These are phyloP conservation scores for Ceriops zippeliana DNA, from an alignment of 345 rosid genomes.

Conservation along the genomic window DNA sequence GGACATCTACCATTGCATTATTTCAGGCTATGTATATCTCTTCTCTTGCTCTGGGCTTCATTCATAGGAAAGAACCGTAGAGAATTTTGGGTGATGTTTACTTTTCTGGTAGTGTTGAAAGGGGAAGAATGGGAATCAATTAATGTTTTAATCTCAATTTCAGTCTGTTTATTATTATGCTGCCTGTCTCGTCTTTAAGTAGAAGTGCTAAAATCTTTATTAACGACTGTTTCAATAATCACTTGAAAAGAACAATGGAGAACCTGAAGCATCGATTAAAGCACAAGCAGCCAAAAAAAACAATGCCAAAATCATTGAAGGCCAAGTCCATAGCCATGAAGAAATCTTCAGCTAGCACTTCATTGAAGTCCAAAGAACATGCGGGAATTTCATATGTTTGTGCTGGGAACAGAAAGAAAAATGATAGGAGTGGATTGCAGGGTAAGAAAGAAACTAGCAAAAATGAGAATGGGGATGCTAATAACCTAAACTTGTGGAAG, in stretches of 20 bases:
- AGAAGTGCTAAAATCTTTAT: too few species aligned
- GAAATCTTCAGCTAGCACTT: conserved; percentile 30
- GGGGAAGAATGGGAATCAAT: too few species aligned
- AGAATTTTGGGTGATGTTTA: too few species aligned
- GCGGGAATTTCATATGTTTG: conserved; percentile 15
- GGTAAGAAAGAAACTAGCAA: conserved; percentile 15
- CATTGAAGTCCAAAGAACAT: conserved; percentile 26
- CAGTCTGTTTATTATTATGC: too few species aligned
- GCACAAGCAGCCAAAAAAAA: conserved; percentile 31
- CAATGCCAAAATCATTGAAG: conserved; percentile 31
- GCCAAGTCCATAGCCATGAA: conserved; percentile 42
- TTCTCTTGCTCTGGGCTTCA: too few species aligned
- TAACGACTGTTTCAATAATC: neutral
- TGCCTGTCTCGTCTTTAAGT: too few species aligned
- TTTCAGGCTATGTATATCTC: too few species aligned
- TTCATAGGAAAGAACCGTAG: too few species aligned
- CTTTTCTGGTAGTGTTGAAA: too few species aligned
- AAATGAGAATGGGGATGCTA: conserved; percentile 12
- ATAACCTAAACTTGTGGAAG: conserved; percentile 27
- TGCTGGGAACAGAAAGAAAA: conserved; percentile 23
- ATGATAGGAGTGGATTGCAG: conserved; percentile 15
- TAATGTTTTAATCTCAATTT: too few species aligned
- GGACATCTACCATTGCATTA: too few species aligned
- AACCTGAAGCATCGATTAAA: conserved; percentile 29
- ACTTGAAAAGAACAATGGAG: conserved; percentile 4